Evolutionary conservation across 2,329 filamentous ascomycete genomes (phyloP), one percentile per base, ranked within the genome.

Genomic region (Verticillium nonalfalfae): DNA sequence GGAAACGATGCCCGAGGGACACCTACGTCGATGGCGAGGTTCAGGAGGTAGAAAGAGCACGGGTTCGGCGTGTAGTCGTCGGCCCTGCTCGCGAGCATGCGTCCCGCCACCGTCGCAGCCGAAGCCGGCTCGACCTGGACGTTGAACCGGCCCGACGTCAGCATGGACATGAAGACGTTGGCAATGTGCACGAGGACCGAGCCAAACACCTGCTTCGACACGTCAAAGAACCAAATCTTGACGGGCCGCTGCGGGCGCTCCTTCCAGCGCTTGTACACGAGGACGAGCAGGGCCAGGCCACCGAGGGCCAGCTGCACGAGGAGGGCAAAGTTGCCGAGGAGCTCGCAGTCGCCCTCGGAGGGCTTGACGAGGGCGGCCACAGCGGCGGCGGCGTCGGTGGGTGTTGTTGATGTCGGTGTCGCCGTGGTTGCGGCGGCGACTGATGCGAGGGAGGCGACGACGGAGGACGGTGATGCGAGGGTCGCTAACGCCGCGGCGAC

Each of bases 151-250:
- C 93, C 93, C 60, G 91, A 94, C 1, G 92, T 96, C 67, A 99
- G 83, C 90, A 98, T 92, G 56, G 92, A 96, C 90, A 99, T 96
- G 74, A 97, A 86, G 59, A 99, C 83, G 72, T 99, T 99, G 67
- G 93, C 91, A 55, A 94, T 82, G 76, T 99, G 95, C 38, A 97
- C 87, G 73, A 99, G 82, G 56, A 93, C 88, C 35, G 93, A 96
- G 26, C 95, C 95, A 70, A 98, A 90, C 60, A 99, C 92, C 79
- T 99, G 95, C 80, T 99, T 99, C 36, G 92, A 96, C 31, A 88
- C 95, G 72, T 99, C 95, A 74, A 98, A 99, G 74, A 91, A 93
- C 94, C 95, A 99, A 66, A 99, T 93, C 82, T 96, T 96, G 71
- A 98, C 72, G 1, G 94, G 94, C 60, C 95, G 85, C 73, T 97